phyloP scores from a whole-genome alignment of 495 filamentous ascomycete species.

The Barbatosphaeria neglecta region DNA sequence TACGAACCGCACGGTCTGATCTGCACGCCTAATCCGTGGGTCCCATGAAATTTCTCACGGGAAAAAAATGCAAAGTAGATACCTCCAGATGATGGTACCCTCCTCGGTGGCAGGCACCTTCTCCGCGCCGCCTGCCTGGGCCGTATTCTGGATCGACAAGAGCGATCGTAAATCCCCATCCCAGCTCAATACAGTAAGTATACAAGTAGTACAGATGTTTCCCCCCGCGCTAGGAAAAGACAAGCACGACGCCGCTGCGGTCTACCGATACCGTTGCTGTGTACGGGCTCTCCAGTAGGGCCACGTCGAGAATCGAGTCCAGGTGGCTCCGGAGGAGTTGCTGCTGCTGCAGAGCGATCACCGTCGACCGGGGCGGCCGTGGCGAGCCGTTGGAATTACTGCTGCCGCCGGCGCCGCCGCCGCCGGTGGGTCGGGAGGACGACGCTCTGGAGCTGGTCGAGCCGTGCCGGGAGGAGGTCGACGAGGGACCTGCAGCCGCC shows the following conservation, averaged over 20 bases:
- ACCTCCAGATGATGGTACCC: too few species aligned
- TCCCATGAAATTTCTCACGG: too few species aligned
- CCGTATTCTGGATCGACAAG: too few species aligned
- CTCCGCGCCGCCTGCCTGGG: too few species aligned
- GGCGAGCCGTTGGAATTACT: slow-evolving; percentile 13
- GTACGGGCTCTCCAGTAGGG: slow-evolving; percentile 77
- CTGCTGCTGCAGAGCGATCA: slow-evolving; percentile 82
- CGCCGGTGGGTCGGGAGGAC: slow-evolving; percentile 24
- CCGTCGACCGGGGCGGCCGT: slow-evolving; percentile 63
- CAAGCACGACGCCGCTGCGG: slow-evolving; percentile 81
- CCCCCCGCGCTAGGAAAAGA: slow-evolving; percentile 44
- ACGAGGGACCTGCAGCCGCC: slow-evolving; percentile 5
- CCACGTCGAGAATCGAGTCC: slow-evolving; percentile 80
- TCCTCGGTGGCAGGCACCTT: too few species aligned
- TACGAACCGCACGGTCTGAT: too few species aligned
- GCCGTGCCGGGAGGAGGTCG: slow-evolving; percentile 1
- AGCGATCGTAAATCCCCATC: neutral
- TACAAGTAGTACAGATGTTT: too few species aligned
- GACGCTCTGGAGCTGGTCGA: slow-evolving; percentile 17
- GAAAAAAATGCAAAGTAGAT: too few species aligned
- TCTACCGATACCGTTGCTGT: slow-evolving; percentile 88
- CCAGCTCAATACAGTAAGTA: too few species aligned
- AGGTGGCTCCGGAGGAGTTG: slow-evolving; percentile 75
- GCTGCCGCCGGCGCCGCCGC: slow-evolving; percentile 20
- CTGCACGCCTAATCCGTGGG: too few species aligned